Evolutionary conservation across 2,329 filamentous ascomycete genomes (phyloP).

Genomic region (Aureobasidium lini): DNA sequence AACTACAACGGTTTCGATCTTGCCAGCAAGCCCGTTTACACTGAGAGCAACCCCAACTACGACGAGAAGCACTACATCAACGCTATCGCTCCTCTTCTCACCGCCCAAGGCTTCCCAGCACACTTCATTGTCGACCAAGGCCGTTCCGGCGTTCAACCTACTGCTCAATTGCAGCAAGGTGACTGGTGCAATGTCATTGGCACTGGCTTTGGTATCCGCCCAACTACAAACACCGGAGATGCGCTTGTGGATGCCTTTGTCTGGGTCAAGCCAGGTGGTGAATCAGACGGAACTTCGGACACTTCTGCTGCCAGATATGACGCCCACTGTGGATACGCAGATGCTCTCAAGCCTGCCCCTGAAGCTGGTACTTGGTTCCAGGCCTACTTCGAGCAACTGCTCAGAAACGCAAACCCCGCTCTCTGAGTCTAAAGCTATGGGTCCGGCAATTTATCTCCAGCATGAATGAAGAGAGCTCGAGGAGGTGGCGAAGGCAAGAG

Average conservation of each 20-base stretch:
- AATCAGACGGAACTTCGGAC: constrained; percentile 33
- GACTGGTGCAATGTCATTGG: constrained; percentile 60
- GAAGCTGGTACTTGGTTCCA: constrained; percentile 64
- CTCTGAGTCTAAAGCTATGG: background rate
- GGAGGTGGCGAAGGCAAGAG: background rate
- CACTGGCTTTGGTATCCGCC: constrained; percentile 58
- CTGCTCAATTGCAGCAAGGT: constrained; percentile 49
- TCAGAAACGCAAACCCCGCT: constrained; percentile 29
- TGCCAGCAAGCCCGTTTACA: constrained; percentile 38
- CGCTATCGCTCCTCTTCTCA: constrained; percentile 43
- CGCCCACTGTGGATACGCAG: constrained; percentile 42
- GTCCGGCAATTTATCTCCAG: background rate
- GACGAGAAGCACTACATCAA: constrained; percentile 49
- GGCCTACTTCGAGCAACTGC: constrained; percentile 33
- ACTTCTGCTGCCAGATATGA: constrained; percentile 26
- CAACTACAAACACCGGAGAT: constrained; percentile 54
- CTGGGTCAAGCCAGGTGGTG: constrained; percentile 62
- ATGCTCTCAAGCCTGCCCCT: constrained; percentile 39
- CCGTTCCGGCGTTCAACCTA: constrained; percentile 53
- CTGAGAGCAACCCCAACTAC: constrained; percentile 41
- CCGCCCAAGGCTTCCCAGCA: constrained; percentile 41
- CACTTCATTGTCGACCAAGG: constrained; percentile 51
- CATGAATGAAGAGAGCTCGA: too few species aligned
- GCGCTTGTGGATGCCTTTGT: constrained; percentile 57
- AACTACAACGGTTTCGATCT: constrained; percentile 52